Evolutionary conservation across 371 early-diverging fungal species (phyloP), one percentile per base, ranked within the genome.

Genomic region (Actinomortierella ambigua): DNA sequence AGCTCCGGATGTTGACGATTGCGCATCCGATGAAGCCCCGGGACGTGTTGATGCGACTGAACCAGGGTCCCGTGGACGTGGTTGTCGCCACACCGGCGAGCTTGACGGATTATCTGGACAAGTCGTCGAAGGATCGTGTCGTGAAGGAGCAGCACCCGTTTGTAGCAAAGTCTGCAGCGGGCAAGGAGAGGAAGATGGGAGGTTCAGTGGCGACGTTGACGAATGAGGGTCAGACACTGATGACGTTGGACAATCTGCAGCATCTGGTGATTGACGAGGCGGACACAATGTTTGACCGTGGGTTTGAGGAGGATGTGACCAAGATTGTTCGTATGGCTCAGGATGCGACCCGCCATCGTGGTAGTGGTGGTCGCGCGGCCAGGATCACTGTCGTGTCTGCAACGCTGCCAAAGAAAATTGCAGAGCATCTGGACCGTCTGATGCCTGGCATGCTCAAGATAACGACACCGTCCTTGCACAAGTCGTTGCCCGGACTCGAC

Each of bases 231-330:
- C 9, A 24, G 1, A 48, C 15, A 2, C 22, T 24, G 6, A 63
- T 63, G 29, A 61, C 15, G 28, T 75, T 94, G 0, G 65, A 81
- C 0, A 83, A 87, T 15, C 68, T 88, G 9, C 73, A 77, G 3
- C 84, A 86, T 51, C 57, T 97, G 24, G 89, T 94, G 5, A 85
- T 96, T 18, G 98, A 97, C 69, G 98, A 97, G 80, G 96, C 95
- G 0, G 98, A 97, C 77, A 91, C 96, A 0, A 76, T 97, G 78
- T 90, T 95, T 79, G 94, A 93, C 77, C 82, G 83, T 23, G 90
- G 90, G 24, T 95, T 94, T 79, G 87, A 83, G 28, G 81, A 86
- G 2, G 93, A 93, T 44, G 79, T 87, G 27, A 54, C 60, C 29
- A 56, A 67, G 20, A 78, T 91, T 51, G 70, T 88, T 8, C 57